phyloP scores from a whole-genome alignment of 2,329 filamentous ascomycete genomes.

The Colletotrichum aenigma region DNA sequence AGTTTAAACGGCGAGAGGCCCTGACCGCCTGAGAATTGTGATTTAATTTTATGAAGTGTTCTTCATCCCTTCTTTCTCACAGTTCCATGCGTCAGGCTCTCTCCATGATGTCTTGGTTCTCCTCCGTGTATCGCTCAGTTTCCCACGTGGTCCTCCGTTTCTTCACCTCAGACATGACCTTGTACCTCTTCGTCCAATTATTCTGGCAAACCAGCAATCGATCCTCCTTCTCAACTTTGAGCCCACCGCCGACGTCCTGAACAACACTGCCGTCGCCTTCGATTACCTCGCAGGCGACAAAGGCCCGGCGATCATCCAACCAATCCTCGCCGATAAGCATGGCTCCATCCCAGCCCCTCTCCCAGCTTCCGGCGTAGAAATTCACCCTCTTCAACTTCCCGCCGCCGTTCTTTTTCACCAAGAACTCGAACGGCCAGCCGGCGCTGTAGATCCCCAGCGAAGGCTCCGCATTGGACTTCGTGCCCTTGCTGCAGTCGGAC shows the following conservation, averaged over 20 bases:
- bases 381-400: background rate
- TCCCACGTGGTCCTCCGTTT: background rate
- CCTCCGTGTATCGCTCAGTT: background rate
- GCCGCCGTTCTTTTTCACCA: background rate
- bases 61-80: background rate
- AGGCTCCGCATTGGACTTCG: background rate
- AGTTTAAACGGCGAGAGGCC: background rate
- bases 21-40: background rate
- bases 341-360: background rate
- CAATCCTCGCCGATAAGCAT: background rate
- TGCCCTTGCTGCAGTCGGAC: background rate
- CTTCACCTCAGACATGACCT: background rate
- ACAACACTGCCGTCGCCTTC: background rate
- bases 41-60: background rate
- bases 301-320: background rate
- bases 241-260: background rate
- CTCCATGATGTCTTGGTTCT: background rate
- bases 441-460: background rate
- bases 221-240: background rate
- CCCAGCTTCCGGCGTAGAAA: conserved; percentile 1
- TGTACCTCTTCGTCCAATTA: background rate
- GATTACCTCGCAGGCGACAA: background rate
- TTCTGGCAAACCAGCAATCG: background rate
- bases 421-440: background rate
- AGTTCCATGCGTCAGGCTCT: background rate